phyloP scores from a whole-genome alignment of 2,329 filamentous ascomycete genomes.

The Grosmannia huntii region DNA sequence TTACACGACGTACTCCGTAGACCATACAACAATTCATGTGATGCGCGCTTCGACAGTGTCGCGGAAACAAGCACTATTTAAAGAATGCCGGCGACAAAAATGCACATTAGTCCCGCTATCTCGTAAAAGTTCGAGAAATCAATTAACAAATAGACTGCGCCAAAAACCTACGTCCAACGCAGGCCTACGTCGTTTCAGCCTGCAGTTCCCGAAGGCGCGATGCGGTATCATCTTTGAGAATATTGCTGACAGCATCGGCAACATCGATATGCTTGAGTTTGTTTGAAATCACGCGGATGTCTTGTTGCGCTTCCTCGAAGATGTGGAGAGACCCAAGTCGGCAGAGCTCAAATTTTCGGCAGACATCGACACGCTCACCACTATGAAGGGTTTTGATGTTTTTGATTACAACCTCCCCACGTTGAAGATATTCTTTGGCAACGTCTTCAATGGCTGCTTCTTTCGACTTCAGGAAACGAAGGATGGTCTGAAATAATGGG shows the following conservation, averaged over 20 bases:
- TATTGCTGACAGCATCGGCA: constrained; percentile 1
- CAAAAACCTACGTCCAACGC: neutral
- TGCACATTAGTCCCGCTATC: neutral
- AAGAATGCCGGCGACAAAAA: too few relatives aligned
- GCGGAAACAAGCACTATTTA: too few relatives aligned
- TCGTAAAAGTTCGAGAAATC: too few relatives aligned
- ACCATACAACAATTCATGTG: too few relatives aligned
- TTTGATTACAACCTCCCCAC: constrained; percentile 2
- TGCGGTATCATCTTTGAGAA: neutral
- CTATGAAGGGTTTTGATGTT: constrained; percentile 4
- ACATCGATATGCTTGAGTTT: constrained; percentile 3
- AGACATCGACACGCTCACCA: neutral
- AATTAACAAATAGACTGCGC: neutral
- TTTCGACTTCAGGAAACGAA: constrained; percentile 12
- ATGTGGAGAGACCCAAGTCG: neutral
- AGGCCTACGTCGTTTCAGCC: neutral
- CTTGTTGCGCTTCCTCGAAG: constrained; percentile 1
- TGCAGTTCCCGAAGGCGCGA: constrained; percentile 1
- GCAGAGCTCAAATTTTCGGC: neutral
- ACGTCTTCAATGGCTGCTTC: constrained; percentile 11
- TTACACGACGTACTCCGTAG: too few relatives aligned
- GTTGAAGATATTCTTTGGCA: constrained; percentile 9
- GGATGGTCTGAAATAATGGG: constrained; percentile 3
- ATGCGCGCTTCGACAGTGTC: too few relatives aligned
- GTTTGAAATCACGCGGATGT: neutral